Evolutionary conservation across 108 stramenopile genomes (phyloP), one percentile per base, ranked within the genome.

Genomic region (Skeletonema tropicum): DNA sequence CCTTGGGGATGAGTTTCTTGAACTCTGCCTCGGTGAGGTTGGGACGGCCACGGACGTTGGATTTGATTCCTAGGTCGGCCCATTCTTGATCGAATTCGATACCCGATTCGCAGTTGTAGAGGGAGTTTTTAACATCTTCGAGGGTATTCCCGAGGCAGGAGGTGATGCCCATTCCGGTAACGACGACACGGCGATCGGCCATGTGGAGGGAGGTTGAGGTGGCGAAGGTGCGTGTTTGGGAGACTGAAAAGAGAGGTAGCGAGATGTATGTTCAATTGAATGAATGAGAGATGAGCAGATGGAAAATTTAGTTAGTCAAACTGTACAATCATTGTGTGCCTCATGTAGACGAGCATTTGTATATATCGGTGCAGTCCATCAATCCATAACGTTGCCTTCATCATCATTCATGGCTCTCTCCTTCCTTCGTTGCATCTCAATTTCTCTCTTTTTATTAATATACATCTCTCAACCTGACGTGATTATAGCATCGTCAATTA

Each of bases 131-230:
- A 48, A 97, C 96, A 59, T 97, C 96, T 36, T 93, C 92, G 46
- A 97, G 81, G 6, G 93, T 94, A 81, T 97, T 97, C 33, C 96
- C 96, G 29, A 97, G 88, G 67, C 93, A 94, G 68, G 92, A 93
- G 26, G 86, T 86, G 80, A 97, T 97, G 25, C 96, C 96, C 93
- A 94, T 93, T 57, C 96, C 96, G 21, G 96, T 97, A 15, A 97
- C 94, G 65, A 97, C 96, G 26, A 97, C 96, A 25, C 96, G 83
- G 32, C 79, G 52, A 11, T 68, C 74, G 25, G 79, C 86, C 80
- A 89, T 87, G 72, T 64, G 74, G 59, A 87, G 83, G 60, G 87
- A 62, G 13, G 88, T 84, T 52, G 84, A 64, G 48, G 76, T 30
- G 38, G 66, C 46, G 31, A 58, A 26, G 15, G 57, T 66, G 58